Conservation (phyloP, 2,329 filamentous ascomycete species). For the Colletotrichum sp. region DNA sequence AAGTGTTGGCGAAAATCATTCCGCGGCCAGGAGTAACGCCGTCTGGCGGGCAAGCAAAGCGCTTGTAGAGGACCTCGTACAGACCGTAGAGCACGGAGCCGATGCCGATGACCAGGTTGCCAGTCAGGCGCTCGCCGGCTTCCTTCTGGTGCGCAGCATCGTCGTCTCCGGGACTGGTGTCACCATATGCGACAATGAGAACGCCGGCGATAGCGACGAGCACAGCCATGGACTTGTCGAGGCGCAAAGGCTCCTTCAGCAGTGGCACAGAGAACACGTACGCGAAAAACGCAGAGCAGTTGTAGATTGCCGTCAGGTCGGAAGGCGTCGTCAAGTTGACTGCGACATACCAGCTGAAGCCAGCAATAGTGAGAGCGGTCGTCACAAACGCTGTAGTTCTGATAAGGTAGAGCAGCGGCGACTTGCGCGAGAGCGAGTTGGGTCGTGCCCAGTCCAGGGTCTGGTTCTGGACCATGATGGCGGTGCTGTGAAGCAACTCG, state of each 20-base stretch:
- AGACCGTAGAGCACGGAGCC: conserved; percentile 94
- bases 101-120: conserved; percentile 90
- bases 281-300: conserved; percentile 98
- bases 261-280: conserved; percentile 96
- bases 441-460: conserved; percentile 68
- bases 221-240: conserved; percentile 87
- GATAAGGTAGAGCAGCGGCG: conserved; percentile 71
- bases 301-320: conserved; percentile 97
- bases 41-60: conserved; percentile 89
- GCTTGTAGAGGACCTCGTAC: conserved; percentile 97
- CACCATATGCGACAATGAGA: conserved; percentile 93
- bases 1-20: conserved; percentile 93
- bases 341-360: conserved; percentile 93
- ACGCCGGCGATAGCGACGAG: conserved; percentile 87
- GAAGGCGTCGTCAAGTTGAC: conserved; percentile 92
- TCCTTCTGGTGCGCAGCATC: conserved; percentile 48
- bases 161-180: conserved; percentile 55
- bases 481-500: conserved; percentile 56
- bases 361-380: conserved; percentile 84
- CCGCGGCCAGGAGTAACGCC: conserved; percentile 84
- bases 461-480: conserved; percentile 84
- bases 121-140: conserved; percentile 73
- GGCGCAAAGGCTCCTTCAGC: conserved; percentile 80
- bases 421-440: conserved; percentile 36
- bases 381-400: conserved; percentile 84